These are phyloP conservation scores for Vitis vinifera DNA, from an alignment of 164 flowering plant genomes.

Conservation along the genomic window ASM3070453v1 NC_081816.1:24577001-24577500, in stretches of 20 bases:
- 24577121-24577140: constrained; percentile 28
- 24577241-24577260: constrained; percentile 44
- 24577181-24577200: too few species aligned
- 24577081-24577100: constrained; percentile 26
- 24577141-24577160: background rate
- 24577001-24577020: background rate
- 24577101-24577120: constrained; percentile 36
- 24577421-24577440: constrained; percentile 21
- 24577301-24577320: constrained; percentile 33
- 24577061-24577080: constrained; percentile 26
- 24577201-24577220: too few species aligned
- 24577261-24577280: constrained; percentile 47
- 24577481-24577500: background rate
- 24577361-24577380: background rate
- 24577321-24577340: constrained; percentile 4
- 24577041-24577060: background rate
- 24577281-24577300: constrained; percentile 31
- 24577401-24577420: background rate
- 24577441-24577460: constrained; percentile 2
- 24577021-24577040: background rate
- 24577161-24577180: background rate
- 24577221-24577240: background rate
- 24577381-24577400: constrained; percentile 5
- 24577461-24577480: constrained; percentile 10
- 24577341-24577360: constrained; percentile 40